These are phyloP conservation scores for Candida krabiensis DNA, from an alignment of 805 yeast genomes.

Conservation along the genomic window DNA sequence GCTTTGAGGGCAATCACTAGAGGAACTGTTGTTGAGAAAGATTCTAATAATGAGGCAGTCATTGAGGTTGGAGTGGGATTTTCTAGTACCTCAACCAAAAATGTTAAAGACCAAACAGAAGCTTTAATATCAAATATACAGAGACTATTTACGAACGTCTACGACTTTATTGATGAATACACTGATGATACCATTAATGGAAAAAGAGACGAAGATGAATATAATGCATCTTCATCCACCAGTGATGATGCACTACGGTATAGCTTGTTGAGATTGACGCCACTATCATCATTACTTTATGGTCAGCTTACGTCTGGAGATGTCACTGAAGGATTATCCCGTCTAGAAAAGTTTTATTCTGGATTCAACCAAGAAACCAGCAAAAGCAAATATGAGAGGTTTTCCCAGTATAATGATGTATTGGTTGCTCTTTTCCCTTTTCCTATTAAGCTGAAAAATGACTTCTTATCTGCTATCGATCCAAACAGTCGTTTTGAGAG, in stretches of 20 bases:
- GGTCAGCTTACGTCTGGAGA: constrained; percentile 46
- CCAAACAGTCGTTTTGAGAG: constrained; percentile 8
- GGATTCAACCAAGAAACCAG: constrained; percentile 1
- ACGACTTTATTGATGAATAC: constrained; percentile 39
- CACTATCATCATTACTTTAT: constrained; percentile 58
- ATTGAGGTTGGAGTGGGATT: constrained; percentile 8
- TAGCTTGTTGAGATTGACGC: constrained; percentile 50
- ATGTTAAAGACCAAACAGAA: constrained; percentile 2
- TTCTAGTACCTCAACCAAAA: neutral
- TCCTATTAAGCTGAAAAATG: constrained; percentile 20
- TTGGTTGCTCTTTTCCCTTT: constrained; percentile 34
- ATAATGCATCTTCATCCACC: neutral
- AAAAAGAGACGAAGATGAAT: constrained; percentile 5
- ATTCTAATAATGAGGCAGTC: constrained; percentile 3
- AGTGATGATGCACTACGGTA: constrained; percentile 17
- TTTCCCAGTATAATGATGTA: constrained; percentile 24
- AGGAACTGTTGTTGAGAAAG: constrained; percentile 29
- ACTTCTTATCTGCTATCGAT: constrained; percentile 16
- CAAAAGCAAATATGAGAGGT: constrained; percentile 3
- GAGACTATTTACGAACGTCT: constrained; percentile 16
- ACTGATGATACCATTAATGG: constrained; percentile 28
- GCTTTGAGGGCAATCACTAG: constrained; percentile 52
- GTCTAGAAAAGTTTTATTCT: constrained; percentile 18
- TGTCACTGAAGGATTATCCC: constrained; percentile 27
- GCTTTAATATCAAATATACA: constrained; percentile 3